These are phyloP conservation scores for Nicotiana benthamiana DNA, from an alignment of 257 asterid species.

Conservation along the genomic window DNA sequence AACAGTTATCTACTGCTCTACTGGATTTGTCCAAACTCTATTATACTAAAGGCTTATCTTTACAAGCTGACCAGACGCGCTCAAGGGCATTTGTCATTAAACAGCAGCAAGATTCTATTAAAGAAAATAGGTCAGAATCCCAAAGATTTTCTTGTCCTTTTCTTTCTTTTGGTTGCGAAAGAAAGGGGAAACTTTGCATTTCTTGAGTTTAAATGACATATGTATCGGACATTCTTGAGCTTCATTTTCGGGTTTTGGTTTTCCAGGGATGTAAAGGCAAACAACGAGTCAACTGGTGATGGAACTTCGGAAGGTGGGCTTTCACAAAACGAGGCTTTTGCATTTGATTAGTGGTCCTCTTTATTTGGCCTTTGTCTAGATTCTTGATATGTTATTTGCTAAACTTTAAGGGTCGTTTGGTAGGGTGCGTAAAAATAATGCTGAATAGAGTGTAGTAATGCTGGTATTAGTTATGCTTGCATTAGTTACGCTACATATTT, in stretches of 20 bases:
- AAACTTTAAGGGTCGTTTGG: too few relatives aligned
- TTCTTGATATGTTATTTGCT: not conserved
- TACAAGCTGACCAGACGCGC: slow-evolving; percentile 51
- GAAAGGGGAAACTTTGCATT: not conserved
- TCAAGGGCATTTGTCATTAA: slow-evolving; percentile 52
- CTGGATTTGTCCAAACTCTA: slow-evolving; percentile 66
- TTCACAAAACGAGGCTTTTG: slow-evolving; percentile 20
- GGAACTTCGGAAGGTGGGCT: slow-evolving; percentile 12
- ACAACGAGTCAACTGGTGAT: slow-evolving; percentile 17
- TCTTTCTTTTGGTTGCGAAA: not conserved
- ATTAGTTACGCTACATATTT: too few relatives aligned
- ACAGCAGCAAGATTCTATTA: slow-evolving; percentile 8
- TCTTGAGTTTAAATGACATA: slow-evolving; percentile 1
- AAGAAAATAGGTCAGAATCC: slow-evolving; percentile 28
- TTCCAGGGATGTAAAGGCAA: slow-evolving; percentile 30
- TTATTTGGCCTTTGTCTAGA: not conserved
- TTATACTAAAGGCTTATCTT: slow-evolving; percentile 47
- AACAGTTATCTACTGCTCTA: slow-evolving; percentile 47
- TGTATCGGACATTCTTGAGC: not conserved
- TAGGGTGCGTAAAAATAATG: too few relatives aligned
- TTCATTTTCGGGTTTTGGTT: too few relatives aligned
- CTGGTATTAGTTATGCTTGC: too few relatives aligned
- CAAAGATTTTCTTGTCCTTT: not conserved
- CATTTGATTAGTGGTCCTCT: not conserved
- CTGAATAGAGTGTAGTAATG: too few relatives aligned